Evolutionary conservation across 805 yeast species (phyloP), one percentile per base, ranked within the genome.

Genomic region (Candida pini): DNA sequence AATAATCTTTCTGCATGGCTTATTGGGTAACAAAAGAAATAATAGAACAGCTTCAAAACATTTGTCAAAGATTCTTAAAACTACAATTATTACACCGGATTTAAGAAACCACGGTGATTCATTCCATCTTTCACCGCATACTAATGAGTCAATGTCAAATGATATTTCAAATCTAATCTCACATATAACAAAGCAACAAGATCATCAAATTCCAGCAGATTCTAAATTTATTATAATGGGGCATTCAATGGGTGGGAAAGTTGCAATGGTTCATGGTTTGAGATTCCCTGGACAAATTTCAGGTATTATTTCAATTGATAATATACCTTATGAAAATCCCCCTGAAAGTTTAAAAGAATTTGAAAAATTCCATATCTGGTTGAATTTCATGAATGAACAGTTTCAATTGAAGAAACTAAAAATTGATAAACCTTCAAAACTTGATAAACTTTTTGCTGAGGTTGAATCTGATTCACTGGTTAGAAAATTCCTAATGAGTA

Each of bases 181-280:
- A 2, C 46, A 44, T 30, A 28, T 54, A 12, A 29, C 26, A n/a
- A 13, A 33, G 2, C 27, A 30, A n/a, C 29, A 45, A 17, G 39
- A 44, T 3, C 35, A 37, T 8, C 15, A 28, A 9, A 36, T 39
- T 18, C 28, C 40, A 52, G 68, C 82, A 9, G 49, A 28, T 9
- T 64, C 67, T 33, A 77, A 79, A 1, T 71, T 81, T 13, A 46
- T 82, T 15, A 56, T 82, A 14, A 43, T 61, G 35, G 94, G 94
- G 1, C 92, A 83, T 54, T 82, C 90, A 0, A 81, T 84, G 92
- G 98, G 98, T 4, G 97, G 95, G 3, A 89, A 92, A 52, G 72
- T 88, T 0, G 96, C 83, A 10, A 86, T 92, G 96, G 81, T 87
- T 0, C 68, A 82, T 18, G 82, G 86, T 0, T 58, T 92, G 34